Conservation (phyloP, 2,329 filamentous ascomycete genomes). For the Phaeosphaeria sp. region DNA sequence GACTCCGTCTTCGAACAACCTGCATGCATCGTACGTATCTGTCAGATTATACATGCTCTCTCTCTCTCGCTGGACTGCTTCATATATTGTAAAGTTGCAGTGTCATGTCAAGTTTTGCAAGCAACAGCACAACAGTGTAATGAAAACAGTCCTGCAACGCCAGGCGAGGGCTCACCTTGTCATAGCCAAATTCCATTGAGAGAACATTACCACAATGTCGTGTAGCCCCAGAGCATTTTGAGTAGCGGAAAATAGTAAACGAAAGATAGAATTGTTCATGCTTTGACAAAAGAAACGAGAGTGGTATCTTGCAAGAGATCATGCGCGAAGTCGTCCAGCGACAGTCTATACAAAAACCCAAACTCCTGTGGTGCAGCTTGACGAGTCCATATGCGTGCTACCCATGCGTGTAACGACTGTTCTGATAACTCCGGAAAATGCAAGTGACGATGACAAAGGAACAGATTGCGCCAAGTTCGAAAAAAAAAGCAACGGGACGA, state of each 20-base stretch:
- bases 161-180: too few species aligned
- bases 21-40: too few species aligned
- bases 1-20: too few species aligned
- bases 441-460: not conserved
- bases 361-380: not conserved
- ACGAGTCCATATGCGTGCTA: not conserved
- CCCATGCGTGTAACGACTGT: not conserved
- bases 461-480: not conserved
- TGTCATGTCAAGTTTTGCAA: not conserved
- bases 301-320: not conserved
- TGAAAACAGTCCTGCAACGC: not conserved
- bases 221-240: too few species aligned
- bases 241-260: too few species aligned
- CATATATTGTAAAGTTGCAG: too few species aligned
- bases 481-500: not conserved
- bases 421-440: not conserved
- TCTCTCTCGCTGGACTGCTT: too few species aligned
- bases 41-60: too few species aligned
- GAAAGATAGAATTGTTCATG: too few species aligned
- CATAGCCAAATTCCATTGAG: too few species aligned
- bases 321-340: not conserved
- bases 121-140: not conserved
- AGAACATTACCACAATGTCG: too few species aligned
- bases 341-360: not conserved
- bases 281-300: not conserved